Conservation (phyloP, 352 stramenopile species). For the Phytopythium delawarense region DNA sequence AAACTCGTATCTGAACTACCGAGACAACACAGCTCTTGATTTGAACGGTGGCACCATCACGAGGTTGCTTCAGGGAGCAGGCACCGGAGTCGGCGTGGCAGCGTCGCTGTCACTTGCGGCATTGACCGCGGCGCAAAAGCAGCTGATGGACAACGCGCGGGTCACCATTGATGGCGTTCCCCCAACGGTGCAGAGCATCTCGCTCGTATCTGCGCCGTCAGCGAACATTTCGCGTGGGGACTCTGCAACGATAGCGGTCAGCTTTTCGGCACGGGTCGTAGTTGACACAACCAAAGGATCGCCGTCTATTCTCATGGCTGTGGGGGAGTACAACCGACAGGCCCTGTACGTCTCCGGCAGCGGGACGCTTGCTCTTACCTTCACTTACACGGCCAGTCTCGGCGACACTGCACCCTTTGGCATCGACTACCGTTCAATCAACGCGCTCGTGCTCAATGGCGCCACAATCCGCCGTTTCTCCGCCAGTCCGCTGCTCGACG, state of each 20-base stretch:
- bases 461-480: constrained; percentile 56
- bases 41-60: constrained; percentile 68
- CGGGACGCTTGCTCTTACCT: constrained; percentile 43
- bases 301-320: constrained; percentile 49
- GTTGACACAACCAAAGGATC: constrained; percentile 49
- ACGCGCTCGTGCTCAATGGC: constrained; percentile 55
- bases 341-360: constrained; percentile 56
- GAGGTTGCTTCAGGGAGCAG: constrained; percentile 21
- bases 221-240: constrained; percentile 39
- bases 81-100: background rate
- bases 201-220: constrained; percentile 26
- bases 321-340: constrained; percentile 61
- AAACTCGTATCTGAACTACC: constrained; percentile 60
- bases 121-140: constrained; percentile 30
- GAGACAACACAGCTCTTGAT: constrained; percentile 47
- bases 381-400: constrained; percentile 61
- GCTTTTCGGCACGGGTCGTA: constrained; percentile 53
- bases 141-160: constrained; percentile 42
- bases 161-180: constrained; percentile 50
- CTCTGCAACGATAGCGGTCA: constrained; percentile 51
- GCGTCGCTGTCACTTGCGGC: constrained; percentile 23
- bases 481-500: constrained; percentile 42
- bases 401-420: constrained; percentile 43
- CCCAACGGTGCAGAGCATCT: constrained; percentile 39
- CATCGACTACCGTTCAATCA: constrained; percentile 49